Evolutionary conservation across 768 basidiomycete genomes (phyloP).

Genomic region (Mycena pura): DNA sequence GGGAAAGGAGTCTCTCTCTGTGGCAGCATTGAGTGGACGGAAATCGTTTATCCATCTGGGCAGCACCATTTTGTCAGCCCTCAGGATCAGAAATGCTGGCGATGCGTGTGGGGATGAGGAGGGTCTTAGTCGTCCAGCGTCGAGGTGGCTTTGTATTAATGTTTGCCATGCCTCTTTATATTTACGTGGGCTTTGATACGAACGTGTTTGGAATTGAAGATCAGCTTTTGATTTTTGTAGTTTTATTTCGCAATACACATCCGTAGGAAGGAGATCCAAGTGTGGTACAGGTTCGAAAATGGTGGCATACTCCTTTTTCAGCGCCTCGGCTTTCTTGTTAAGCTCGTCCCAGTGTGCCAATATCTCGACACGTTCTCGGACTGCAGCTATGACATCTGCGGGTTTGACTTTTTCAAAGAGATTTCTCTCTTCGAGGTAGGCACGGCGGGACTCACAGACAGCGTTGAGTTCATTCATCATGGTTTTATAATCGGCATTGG

Average conservation of each 20-base stretch:
- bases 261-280: slow-evolving; percentile 28
- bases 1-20: slow-evolving; percentile 35
- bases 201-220: slow-evolving; percentile 21
- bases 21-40: slow-evolving; percentile 38
- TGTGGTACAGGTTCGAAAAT: slow-evolving; percentile 39
- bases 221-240: slow-evolving; percentile 37
- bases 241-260: slow-evolving; percentile 30
- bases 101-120: slow-evolving; percentile 38
- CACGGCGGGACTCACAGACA: background rate
- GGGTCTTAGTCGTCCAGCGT: slow-evolving; percentile 35
- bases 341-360: background rate
- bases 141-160: slow-evolving; percentile 41
- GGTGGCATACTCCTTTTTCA: slow-evolving; percentile 15
- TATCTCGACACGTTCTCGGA: background rate
- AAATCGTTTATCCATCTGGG: slow-evolving; percentile 47
- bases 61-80: slow-evolving; percentile 32
- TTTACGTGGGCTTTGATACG: slow-evolving; percentile 41
- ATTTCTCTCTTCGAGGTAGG: background rate
- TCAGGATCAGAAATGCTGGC: slow-evolving; percentile 46
- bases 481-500: slow-evolving; percentile 16
- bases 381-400: background rate
- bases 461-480: background rate
- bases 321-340: background rate
- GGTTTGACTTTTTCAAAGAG: background rate
- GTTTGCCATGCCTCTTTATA: slow-evolving; percentile 40